Percentiles rank a stretch among this genome's conserved stretches.
phyloP scores from a whole-genome alignment of 352 stramenopile genomes.

The Pythium insidiosum region DNA sequence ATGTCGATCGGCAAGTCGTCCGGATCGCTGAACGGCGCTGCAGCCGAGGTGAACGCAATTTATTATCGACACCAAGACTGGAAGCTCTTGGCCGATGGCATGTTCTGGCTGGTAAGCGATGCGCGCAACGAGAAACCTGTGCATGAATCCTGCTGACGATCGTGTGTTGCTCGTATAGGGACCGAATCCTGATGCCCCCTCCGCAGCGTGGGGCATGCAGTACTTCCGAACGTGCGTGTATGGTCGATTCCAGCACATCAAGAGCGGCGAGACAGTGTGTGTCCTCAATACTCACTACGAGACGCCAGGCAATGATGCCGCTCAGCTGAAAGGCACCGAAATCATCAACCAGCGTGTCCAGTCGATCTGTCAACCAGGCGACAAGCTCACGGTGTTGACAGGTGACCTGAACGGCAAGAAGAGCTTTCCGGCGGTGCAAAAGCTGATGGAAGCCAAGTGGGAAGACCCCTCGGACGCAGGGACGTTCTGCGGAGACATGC shows the following conservation, averaged over 20 bases:
- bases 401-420: constrained; percentile 70
- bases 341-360: constrained; percentile 53
- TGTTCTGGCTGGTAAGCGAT: constrained; percentile 47
- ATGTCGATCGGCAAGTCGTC: constrained; percentile 45
- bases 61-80: constrained; percentile 59
- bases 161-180: too few species aligned
- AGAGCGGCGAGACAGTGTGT: constrained; percentile 51
- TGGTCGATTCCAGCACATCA: constrained; percentile 64
- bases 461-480: constrained; percentile 35
- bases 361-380: constrained; percentile 33
- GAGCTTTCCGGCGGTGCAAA: constrained; percentile 57
- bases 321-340: constrained; percentile 53
- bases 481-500: constrained; percentile 68
- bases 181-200: constrained; percentile 35
- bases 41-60: constrained; percentile 48
- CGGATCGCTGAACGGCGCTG: constrained; percentile 50
- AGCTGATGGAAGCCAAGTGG: constrained; percentile 39
- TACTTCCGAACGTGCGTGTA: constrained; percentile 70
- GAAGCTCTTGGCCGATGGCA: constrained; percentile 45
- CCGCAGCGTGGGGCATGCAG: constrained; percentile 47
- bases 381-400: constrained; percentile 56
- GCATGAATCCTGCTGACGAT: too few species aligned
- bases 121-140: too few species aligned
- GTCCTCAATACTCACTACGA: constrained; percentile 82
- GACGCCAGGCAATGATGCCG: constrained; percentile 64